Conservation (phyloP, 176 grass and related monocot genomes). For the Alopecurus myosuroides region DNA sequence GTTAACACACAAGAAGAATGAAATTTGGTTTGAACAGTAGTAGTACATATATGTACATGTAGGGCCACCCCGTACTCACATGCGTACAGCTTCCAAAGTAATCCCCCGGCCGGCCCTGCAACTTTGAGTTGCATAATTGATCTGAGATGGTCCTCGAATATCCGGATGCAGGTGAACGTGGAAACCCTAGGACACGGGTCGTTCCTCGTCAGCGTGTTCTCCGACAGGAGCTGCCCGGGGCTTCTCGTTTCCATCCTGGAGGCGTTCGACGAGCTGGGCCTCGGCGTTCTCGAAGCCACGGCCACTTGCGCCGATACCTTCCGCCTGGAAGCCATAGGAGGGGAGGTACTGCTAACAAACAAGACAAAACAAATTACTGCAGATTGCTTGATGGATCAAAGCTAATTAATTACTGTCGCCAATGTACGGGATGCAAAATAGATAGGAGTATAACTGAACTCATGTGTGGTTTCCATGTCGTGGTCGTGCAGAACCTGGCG, state of each 20-base stretch:
- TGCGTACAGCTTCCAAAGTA: constrained; percentile 9
- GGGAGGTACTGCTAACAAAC: constrained; percentile 42
- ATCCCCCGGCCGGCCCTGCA: not conserved
- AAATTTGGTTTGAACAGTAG: not conserved
- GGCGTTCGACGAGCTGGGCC: constrained; percentile 83
- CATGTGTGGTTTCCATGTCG: not conserved
- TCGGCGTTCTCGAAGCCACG: constrained; percentile 75
- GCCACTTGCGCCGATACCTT: constrained; percentile 83
- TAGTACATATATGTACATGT: not conserved
- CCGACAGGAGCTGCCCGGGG: constrained; percentile 73
- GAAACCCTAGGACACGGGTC: constrained; percentile 71
- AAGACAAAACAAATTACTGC: not conserved
- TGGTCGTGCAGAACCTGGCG: constrained; percentile 41
- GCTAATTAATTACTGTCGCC: too few relatives aligned
- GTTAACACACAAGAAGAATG: not conserved
- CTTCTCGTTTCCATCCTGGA: constrained; percentile 83
- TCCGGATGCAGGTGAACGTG: constrained; percentile 63
- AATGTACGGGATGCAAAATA: not conserved
- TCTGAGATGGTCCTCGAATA: not conserved
- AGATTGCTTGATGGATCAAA: not conserved
- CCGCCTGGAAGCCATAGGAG: constrained; percentile 64
- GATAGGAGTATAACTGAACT: not conserved
- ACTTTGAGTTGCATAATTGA: not conserved
- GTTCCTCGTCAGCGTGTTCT: constrained; percentile 84
- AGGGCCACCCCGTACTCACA: not conserved